Evolutionary conservation across 345 rosid genomes (phyloP).

Genomic region (Noccaea bulbosa): DNA sequence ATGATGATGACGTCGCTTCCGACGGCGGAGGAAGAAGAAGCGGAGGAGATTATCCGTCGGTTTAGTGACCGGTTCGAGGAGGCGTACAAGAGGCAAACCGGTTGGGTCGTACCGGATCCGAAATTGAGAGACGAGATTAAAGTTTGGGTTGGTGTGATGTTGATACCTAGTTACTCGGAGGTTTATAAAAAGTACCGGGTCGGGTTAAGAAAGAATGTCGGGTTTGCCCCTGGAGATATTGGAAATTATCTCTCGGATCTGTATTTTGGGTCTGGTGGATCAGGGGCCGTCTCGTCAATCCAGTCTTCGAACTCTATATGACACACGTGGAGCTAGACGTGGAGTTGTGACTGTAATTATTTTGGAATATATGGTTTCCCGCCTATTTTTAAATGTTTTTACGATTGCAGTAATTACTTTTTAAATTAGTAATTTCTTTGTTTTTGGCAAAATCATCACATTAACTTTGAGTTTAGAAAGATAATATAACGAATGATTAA

Average conservation of each 20-base stretch:
- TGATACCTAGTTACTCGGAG: conserved; percentile 51
- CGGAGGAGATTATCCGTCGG: conserved; percentile 49
- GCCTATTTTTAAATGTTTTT: too few relatives aligned
- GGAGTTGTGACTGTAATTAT: too few relatives aligned
- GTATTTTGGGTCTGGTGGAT: conserved; percentile 36
- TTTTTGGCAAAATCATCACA: too few relatives aligned
- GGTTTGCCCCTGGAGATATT: conserved; percentile 66
- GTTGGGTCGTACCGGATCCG: conserved; percentile 67
- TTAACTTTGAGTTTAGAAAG: too few relatives aligned
- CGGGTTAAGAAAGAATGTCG: conserved; percentile 42
- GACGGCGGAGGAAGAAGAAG: conserved; percentile 34
- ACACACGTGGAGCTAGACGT: too few relatives aligned
- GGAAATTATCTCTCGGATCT: conserved; percentile 62
- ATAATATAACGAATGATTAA: too few relatives aligned
- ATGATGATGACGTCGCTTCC: conserved; percentile 45
- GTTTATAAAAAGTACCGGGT: conserved; percentile 46
- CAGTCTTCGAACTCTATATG: not conserved
- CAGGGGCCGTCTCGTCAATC: conserved; percentile 21
- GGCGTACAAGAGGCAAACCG: conserved; percentile 53
- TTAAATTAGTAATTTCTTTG: too few relatives aligned
- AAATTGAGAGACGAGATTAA: conserved; percentile 63
- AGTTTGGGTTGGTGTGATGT: conserved; percentile 49
- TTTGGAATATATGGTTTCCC: not conserved
- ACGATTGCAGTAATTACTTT: too few relatives aligned
- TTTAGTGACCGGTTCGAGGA: conserved; percentile 62